Conservation (phyloP, 2,329 filamentous ascomycete species). For the Colletotrichum liriopes region DNA sequence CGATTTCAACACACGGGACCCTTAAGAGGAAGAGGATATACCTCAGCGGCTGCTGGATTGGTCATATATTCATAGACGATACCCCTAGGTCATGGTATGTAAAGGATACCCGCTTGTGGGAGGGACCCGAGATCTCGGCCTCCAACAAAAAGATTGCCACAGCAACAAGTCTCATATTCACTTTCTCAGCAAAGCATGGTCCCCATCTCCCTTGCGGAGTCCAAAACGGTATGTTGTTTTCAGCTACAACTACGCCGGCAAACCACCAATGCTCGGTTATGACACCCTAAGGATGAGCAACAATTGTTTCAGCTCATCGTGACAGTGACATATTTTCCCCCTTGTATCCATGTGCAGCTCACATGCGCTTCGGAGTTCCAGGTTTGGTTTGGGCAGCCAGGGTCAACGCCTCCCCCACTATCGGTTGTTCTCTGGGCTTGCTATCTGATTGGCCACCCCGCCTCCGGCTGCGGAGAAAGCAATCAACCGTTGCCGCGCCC, state of each 20-base stretch:
- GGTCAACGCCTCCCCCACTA: slow-evolving; percentile 24
- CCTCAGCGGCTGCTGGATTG: neutral
- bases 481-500: slow-evolving; percentile 27
- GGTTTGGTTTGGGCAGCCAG: neutral
- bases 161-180: neutral
- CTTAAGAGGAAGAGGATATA: neutral
- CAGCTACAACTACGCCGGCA: neutral
- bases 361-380: slow-evolving; percentile 33
- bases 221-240: neutral
- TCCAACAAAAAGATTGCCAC: neutral
- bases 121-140: neutral
- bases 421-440: neutral
- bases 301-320: neutral
- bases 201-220: neutral
- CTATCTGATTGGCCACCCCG: slow-evolving; percentile 35
- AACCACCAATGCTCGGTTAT: neutral
- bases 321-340: slow-evolving; percentile 23
- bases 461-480: slow-evolving; percentile 42
- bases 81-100: slow-evolving; percentile 17
- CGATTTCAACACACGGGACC: neutral
- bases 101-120: neutral
- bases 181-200: neutral
- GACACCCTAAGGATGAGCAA: neutral
- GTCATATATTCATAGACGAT: slow-evolving; percentile 8
- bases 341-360: slow-evolving; percentile 31